phyloP scores from a whole-genome alignment of 768 basidiomycete genomes.

The Coprinopsis sp. region DNA sequence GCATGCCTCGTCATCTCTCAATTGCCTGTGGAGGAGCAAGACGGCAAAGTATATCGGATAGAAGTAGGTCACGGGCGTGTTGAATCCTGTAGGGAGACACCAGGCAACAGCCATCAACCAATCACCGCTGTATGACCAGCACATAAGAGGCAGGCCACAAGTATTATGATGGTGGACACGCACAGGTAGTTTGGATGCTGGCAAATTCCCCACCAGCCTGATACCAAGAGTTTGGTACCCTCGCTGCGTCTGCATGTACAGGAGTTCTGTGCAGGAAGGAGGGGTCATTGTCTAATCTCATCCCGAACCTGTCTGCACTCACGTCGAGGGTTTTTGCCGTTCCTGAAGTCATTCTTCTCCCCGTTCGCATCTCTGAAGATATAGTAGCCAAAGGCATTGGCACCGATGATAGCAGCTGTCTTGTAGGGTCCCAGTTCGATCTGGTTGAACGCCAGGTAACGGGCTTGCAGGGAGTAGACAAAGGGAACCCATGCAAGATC shows the following conservation, averaged over 20 bases:
- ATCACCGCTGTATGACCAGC: constrained; percentile 54
- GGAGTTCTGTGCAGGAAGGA: constrained; percentile 48
- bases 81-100: constrained; percentile 89
- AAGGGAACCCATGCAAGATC: constrained; percentile 95
- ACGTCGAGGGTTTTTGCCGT: constrained; percentile 94
- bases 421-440: constrained; percentile 65
- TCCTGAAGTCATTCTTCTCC: constrained; percentile 95
- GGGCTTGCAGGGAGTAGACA: constrained; percentile 88
- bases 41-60: constrained; percentile 87
- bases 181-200: constrained; percentile 91
- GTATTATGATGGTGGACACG: constrained; percentile 17
- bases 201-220: constrained; percentile 96
- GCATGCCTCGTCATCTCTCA: constrained; percentile 89
- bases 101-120: constrained; percentile 88
- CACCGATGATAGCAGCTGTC: constrained; percentile 53
- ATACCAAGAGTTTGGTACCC: constrained; percentile 89
- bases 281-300: background rate
- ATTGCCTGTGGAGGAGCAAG: constrained; percentile 86
- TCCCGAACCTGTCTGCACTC: constrained; percentile 15
- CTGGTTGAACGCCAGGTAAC: constrained; percentile 89
- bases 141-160: background rate
- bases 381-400: constrained; percentile 76
- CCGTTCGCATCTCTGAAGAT: constrained; percentile 87
- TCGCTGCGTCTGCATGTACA: constrained; percentile 72
- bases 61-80: constrained; percentile 94